Conservation (phyloP, 257 asterid species). For the Solanum tarapatanum region DNA sequence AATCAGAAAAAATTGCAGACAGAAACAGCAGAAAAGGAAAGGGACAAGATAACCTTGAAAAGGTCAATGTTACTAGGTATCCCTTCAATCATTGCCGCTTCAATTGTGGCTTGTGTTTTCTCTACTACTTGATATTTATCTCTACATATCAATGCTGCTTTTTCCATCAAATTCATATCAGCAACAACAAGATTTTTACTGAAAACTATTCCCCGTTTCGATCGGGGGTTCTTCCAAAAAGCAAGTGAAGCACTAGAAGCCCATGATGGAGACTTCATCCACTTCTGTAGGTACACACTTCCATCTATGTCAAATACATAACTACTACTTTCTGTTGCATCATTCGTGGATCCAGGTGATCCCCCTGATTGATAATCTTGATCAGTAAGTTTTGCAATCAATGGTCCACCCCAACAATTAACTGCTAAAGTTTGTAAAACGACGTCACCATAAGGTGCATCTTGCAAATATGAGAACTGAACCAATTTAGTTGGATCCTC, state of each 20-base stretch:
- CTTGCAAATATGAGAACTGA: constrained; percentile 54
- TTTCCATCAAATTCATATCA: constrained; percentile 57
- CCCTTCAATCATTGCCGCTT: constrained; percentile 95
- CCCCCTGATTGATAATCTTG: constrained; percentile 15
- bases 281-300: constrained; percentile 69
- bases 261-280: constrained; percentile 95
- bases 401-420: constrained; percentile 81
- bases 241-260: constrained; percentile 54
- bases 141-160: constrained; percentile 64
- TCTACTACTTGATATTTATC: constrained; percentile 59
- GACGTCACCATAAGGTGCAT: constrained; percentile 72
- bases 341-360: constrained; percentile 18
- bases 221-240: constrained; percentile 53
- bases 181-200: constrained; percentile 72
- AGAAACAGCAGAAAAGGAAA: neutral
- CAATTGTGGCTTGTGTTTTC: constrained; percentile 92
- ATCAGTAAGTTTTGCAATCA: constrained; percentile 27
- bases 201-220: constrained; percentile 56
- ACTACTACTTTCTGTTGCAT: constrained; percentile 30
- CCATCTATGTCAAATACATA: constrained; percentile 74
- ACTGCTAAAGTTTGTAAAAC: constrained; percentile 88
- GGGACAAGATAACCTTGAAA: constrained; percentile 46
- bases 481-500: constrained; percentile 86
- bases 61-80: constrained; percentile 96
- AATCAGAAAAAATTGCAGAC: neutral